Evolutionary conservation across 23 red algal genomes (phyloP), one percentile per base, ranked within the genome.

Genomic region (Gracilaria domingensis): DNA sequence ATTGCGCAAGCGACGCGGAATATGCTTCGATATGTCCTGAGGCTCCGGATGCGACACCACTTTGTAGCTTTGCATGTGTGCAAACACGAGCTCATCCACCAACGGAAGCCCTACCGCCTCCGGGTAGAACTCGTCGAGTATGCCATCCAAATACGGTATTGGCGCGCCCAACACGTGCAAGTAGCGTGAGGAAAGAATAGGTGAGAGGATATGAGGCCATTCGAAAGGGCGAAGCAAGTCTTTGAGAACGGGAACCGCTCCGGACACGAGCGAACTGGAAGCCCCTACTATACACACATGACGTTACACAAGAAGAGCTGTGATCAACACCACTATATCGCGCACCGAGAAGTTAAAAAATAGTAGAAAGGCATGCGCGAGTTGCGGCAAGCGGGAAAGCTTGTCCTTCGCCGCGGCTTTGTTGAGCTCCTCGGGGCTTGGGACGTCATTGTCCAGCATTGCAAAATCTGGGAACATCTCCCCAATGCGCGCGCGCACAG

Each of bases 131-230:
- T 69, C 74, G 36, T 48, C 56, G 30, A 82, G 72, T 51, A 91
- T 71, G 56, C 87, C 87, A 24, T 81, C 87, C 2, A 91, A 42
- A 40, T 66, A 91, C 23, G 87, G 87, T 57, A 80, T 79, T 33
- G 87, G 87, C 16, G 87, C 87, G 5, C 23, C 73, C 9, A 91
- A 2, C 2, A 91, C 87, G 8, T 66, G 74, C 14, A 91, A 20
- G 32, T 79, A 26, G 3, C 80, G 75, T 18, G 55, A 24, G 17
- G 58, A 34, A 23, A 91, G 67, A 66, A 82, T 91, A 4, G 87
- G 87, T 3, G 76, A 80, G 0, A 91, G 56, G 29, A 91, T 12
- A 48, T 91, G 87, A 42, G 87, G 87, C 87, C 87, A 91, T 24
- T 81, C 75, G 79, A 91, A 91, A 4, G 87, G 87, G 7, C 48